Evolutionary conservation across 768 basidiomycete genomes (phyloP), one percentile per base, ranked within the genome.

Genomic region (Cantharellus anzutake): DNA sequence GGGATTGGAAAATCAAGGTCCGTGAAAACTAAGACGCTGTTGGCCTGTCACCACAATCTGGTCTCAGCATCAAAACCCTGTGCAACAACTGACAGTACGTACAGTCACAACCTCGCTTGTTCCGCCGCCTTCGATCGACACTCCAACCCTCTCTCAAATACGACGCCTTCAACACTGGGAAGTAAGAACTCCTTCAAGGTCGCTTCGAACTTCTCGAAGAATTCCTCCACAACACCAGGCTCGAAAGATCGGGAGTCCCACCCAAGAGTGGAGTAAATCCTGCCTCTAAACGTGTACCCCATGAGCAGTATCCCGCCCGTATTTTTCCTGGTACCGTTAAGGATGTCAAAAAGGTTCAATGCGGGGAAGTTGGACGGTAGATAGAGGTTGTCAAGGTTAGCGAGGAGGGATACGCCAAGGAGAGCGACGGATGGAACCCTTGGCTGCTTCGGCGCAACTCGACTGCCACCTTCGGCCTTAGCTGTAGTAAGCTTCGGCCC

Each of bases 141-240:
- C n/a, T n/a, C n/a, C n/a, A n/a, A n/a, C n/a, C n/a, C n/a, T n/a
- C n/a, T n/a, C n/a, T n/a, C n/a, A n/a, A n/a, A n/a, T n/a, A n/a
- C n/a, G n/a, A n/a, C n/a, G n/a, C n/a, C n/a, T n/a, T n/a, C n/a
- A n/a, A n/a, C n/a, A n/a, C n/a, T 7, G 7, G 44, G 7, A 3
- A 73, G 63, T 61, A 88, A 67, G 60, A 84, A 76, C 64, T 84
- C 80, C 41, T 80, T 74, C 2, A 84, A 74, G 29, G 76, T 75
- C 0, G n/a, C n/a, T n/a, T n/a, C n/a, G n/a, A 29, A 29, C 20
- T 29, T 1, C 20, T 29, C 20, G 14, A 11, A 55, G 35, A 55
- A 55, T 37, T 44, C 60, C 20, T 61, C 59, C 4, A 61, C 60
- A 7, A 60, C 14, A 2, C 42, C 60, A 4, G n/a, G 14, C 38